These are phyloP conservation scores for Blastocystis sp. DNA, from an alignment of 352 stramenopile species.

Conservation along the genomic window DNA sequence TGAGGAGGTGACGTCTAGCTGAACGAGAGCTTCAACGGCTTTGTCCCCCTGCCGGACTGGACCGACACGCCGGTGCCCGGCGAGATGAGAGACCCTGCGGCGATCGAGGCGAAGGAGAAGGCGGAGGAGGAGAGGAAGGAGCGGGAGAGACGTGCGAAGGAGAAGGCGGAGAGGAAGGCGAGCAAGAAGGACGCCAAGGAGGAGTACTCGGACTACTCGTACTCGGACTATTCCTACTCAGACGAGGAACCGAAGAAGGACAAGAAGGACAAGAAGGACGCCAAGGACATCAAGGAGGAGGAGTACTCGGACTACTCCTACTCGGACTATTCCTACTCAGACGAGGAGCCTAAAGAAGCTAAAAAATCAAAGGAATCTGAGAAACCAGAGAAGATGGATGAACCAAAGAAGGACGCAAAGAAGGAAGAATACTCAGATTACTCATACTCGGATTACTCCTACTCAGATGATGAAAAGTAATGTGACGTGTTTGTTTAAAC, in stretches of 20 bases:
- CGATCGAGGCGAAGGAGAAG: not conserved
- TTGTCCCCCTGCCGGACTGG: conserved; percentile 9
- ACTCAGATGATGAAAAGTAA: not conserved
- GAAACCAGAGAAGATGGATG: not conserved
- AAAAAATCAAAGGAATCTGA: not conserved
- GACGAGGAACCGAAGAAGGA: not conserved
- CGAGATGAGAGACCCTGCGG: not conserved
- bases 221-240: not conserved
- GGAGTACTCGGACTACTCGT: not conserved
- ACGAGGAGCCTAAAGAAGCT: not conserved
- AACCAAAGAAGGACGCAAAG: not conserved
- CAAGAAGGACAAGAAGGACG: not conserved
- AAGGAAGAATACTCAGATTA: not conserved
- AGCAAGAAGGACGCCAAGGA: not conserved
- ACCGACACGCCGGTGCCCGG: conserved; percentile 7
- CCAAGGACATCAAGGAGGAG: not conserved
- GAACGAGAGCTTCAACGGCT: not conserved
- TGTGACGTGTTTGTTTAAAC: not conserved
- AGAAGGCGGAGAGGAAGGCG: not conserved
- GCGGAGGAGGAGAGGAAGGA: not conserved
- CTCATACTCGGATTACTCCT: not conserved
- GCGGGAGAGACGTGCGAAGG: not conserved
- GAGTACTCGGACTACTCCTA: conserved; percentile 39
- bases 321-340: conserved; percentile 46
- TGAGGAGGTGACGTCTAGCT: not conserved